Evolutionary conservation across 2,329 filamentous ascomycete species (phyloP).

Genomic region (Neoarthrinium moseri): DNA sequence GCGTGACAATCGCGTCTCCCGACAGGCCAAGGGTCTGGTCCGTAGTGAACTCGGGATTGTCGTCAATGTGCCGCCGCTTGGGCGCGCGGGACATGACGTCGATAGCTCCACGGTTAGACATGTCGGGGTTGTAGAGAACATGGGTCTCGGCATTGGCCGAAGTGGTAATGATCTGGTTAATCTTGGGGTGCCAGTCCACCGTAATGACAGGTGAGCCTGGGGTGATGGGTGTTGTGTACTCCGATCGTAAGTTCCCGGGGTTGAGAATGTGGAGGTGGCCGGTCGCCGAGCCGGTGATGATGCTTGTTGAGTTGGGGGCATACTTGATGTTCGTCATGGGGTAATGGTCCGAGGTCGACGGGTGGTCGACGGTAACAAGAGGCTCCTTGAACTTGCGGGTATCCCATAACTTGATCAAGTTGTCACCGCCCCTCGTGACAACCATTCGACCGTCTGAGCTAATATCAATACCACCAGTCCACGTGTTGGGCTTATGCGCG

Average conservation of each 20-base stretch:
- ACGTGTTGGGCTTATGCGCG: conserved; percentile 79
- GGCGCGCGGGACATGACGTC: conserved; percentile 90
- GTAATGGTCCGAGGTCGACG: conserved; percentile 81
- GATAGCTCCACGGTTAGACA: conserved; percentile 77
- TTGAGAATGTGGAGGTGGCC: conserved; percentile 92
- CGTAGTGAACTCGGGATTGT: conserved; percentile 83
- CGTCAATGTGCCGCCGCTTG: conserved; percentile 93
- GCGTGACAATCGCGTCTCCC: conserved; percentile 75
- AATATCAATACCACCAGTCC: conserved; percentile 90
- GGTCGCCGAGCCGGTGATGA: conserved; percentile 83
- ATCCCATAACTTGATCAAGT: conserved; percentile 95
- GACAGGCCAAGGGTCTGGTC: conserved; percentile 80
- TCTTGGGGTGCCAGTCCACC: conserved; percentile 87
- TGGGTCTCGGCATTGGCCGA: conserved; percentile 89
- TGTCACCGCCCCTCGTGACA: conserved; percentile 86
- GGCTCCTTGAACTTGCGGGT: conserved; percentile 92
- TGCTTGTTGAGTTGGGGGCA: conserved; percentile 77
- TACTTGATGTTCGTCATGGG: conserved; percentile 87
- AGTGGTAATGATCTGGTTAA: conserved; percentile 94
- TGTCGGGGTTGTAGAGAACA: conserved; percentile 85
- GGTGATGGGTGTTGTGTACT: conserved; percentile 86
- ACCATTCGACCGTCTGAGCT: conserved; percentile 88
- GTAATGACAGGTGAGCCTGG: conserved; percentile 78
- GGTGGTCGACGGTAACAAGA: conserved; percentile 74
- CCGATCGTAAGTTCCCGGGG: conserved; percentile 81